Conservation (phyloP, 2,329 filamentous ascomycete species). For the Mollisia scopiformis region DNA sequence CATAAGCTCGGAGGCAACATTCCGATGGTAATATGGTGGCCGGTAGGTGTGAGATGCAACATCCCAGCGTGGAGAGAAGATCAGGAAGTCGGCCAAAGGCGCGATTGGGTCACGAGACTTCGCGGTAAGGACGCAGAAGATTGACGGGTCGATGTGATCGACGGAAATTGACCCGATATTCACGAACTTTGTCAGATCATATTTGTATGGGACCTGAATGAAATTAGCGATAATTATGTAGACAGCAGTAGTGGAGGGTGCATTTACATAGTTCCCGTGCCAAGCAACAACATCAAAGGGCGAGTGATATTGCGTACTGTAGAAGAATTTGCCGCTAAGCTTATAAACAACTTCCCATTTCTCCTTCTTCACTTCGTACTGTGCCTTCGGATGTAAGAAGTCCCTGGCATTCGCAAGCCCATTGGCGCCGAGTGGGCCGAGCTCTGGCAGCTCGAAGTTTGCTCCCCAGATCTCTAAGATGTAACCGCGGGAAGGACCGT, state of each 20-base stretch:
- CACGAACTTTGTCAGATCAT: conserved; percentile 68
- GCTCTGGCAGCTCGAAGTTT: conserved; percentile 64
- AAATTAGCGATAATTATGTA: conserved; percentile 29
- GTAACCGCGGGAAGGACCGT: conserved; percentile 60
- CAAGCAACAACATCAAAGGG: conserved; percentile 79
- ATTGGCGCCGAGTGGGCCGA: conserved; percentile 67
- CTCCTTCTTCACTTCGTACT: conserved; percentile 48
- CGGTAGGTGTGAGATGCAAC: conserved; percentile 62
- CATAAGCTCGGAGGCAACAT: conserved; percentile 53
- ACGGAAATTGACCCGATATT: conserved; percentile 60
- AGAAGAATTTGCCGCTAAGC: conserved; percentile 68
- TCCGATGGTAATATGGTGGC: conserved; percentile 61
- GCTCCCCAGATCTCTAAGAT: conserved; percentile 67
- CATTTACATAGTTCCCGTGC: conserved; percentile 64
- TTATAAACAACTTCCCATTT: conserved; percentile 48
- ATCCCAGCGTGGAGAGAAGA: conserved; percentile 70
- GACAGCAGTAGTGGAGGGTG: neutral
- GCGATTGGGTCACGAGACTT: conserved; percentile 56
- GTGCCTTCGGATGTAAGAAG: conserved; percentile 63
- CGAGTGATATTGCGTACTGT: conserved; percentile 65
- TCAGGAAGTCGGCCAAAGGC: conserved; percentile 66
- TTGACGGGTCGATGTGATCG: conserved; percentile 69
- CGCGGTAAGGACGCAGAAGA: conserved; percentile 68
- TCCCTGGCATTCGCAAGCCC: conserved; percentile 66
- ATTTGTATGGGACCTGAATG: conserved; percentile 65